phyloP scores from a whole-genome alignment of 176 grass and related monocot genomes.

The Cocos nucifera region DNA sequence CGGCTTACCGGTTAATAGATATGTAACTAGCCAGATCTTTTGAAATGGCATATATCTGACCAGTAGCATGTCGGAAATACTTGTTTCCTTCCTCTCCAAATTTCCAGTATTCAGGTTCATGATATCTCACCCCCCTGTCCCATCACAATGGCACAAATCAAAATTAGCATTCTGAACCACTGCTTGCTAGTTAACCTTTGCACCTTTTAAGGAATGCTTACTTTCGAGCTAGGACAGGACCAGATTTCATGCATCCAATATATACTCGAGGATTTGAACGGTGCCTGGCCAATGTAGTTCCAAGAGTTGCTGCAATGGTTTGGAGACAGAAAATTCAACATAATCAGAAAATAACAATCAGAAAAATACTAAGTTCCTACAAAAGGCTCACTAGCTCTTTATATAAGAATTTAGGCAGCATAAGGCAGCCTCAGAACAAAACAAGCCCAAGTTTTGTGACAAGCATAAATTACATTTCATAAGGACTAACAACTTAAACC shows the following conservation, averaged over 20 bases:
- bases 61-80: slow-evolving; percentile 12
- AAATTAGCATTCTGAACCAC: background rate
- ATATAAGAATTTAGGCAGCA: too few relatives aligned
- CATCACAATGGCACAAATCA: background rate
- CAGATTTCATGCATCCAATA: slow-evolving; percentile 15
- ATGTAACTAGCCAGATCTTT: slow-evolving; percentile 6
- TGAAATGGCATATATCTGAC: slow-evolving; percentile 15
- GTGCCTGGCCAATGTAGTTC: background rate
- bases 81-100: slow-evolving; percentile 10
- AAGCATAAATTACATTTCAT: too few relatives aligned
- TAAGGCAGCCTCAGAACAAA: too few relatives aligned
- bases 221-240: slow-evolving; percentile 13
- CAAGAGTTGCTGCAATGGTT: background rate
- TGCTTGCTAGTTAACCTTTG: background rate
- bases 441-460: too few relatives aligned
- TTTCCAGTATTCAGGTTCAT: slow-evolving; percentile 13
- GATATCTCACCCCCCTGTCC: slow-evolving; percentile 6
- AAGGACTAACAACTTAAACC: too few relatives aligned
- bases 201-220: background rate
- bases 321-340: background rate
- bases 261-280: slow-evolving; percentile 4
- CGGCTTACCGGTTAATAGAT: slow-evolving; percentile 4
- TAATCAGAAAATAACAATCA: too few relatives aligned
- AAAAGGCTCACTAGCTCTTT: too few relatives aligned
- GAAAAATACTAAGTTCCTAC: too few relatives aligned